Percentiles rank a stretch among this genome's conserved stretches.
Conservation (phyloP, 495 filamentous ascomycete genomes). For the Lindgomyces ingoldianus region DNA sequence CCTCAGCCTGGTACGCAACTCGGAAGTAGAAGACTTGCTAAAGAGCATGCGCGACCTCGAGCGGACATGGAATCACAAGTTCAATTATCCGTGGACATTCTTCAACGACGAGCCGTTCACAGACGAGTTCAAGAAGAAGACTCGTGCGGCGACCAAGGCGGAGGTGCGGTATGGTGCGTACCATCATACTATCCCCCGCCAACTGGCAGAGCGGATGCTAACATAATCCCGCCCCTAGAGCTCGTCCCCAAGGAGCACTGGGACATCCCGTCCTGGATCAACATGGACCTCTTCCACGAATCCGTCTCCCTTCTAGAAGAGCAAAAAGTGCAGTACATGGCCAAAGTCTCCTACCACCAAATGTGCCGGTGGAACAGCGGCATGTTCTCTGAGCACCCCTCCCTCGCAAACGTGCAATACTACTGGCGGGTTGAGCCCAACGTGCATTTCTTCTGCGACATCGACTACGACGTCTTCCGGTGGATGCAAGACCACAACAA, state of each 20-base stretch:
- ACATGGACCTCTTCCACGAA: slow-evolving; percentile 79
- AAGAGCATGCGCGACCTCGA: slow-evolving; percentile 88
- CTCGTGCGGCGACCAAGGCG: slow-evolving; percentile 77
- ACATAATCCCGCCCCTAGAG: slow-evolving; percentile 52
- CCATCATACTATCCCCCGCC: neutral
- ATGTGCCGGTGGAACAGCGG: slow-evolving; percentile 99
- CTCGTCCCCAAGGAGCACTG: slow-evolving; percentile 92
- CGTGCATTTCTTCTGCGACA: slow-evolving; percentile 98
- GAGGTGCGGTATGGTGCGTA: slow-evolving; percentile 77
- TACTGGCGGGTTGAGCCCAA: slow-evolving; percentile 99
- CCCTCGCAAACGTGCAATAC: slow-evolving; percentile 76
- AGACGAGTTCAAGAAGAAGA: slow-evolving; percentile 85
- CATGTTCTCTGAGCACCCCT: slow-evolving; percentile 95
- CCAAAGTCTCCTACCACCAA: slow-evolving; percentile 89
- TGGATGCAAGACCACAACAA: slow-evolving; percentile 98
- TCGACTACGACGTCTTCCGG: slow-evolving; percentile 98
- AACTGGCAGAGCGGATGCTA: neutral
- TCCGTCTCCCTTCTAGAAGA: slow-evolving; percentile 80
- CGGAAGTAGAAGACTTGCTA: slow-evolving; percentile 80
- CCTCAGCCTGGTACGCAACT: slow-evolving; percentile 89
- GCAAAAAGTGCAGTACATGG: slow-evolving; percentile 83
- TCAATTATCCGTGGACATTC: slow-evolving; percentile 99
- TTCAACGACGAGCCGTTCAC: slow-evolving; percentile 95
- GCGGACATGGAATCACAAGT: slow-evolving; percentile 95
- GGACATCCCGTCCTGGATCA: slow-evolving; percentile 90